phyloP scores from a whole-genome alignment of 2,329 filamentous ascomycete species.

The Aplosporella prunicola region DNA sequence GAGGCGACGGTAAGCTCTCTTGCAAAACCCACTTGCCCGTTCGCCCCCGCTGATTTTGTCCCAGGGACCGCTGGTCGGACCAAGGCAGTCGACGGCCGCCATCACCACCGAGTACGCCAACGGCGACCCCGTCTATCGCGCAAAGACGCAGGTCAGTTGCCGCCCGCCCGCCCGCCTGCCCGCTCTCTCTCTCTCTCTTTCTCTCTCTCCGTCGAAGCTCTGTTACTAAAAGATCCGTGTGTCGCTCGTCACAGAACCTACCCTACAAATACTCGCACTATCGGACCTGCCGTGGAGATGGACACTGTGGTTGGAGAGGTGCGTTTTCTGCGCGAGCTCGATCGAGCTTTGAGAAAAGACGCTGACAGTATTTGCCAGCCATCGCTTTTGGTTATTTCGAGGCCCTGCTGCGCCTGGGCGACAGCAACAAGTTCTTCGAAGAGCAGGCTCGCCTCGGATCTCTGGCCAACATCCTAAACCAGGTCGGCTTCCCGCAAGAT shows the following conservation, averaged over 20 bases:
- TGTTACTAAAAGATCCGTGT: too few relatives aligned
- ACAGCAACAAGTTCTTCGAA: constrained; percentile 53
- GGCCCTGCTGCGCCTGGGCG: constrained; percentile 59
- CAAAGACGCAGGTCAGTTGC: constrained; percentile 79
- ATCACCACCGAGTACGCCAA: constrained; percentile 82
- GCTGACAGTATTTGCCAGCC: constrained; percentile 46
- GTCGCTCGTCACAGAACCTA: constrained; percentile 54
- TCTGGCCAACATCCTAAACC: constrained; percentile 60
- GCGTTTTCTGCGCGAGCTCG: constrained; percentile 36
- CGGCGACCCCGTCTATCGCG: constrained; percentile 73
- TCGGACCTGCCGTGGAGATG: constrained; percentile 80
- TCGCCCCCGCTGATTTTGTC: constrained; percentile 12
- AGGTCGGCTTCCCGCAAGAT: constrained; percentile 57
- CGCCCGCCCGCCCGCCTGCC: background rate
- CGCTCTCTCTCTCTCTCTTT: background rate
- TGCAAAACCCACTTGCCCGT: constrained; percentile 4
- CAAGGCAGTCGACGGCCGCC: constrained; percentile 63
- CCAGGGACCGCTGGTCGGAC: constrained; percentile 75
- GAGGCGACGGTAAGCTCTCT: constrained; percentile 44
- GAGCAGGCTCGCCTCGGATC: constrained; percentile 65
- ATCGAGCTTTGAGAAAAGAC: too few relatives aligned
- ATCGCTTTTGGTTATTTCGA: constrained; percentile 93
- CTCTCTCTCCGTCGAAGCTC: constrained; percentile 1
- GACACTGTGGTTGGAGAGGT: constrained; percentile 98
- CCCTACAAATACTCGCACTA: constrained; percentile 80